These are phyloP conservation scores for Acephala macrosclerotiorum DNA, from an alignment of 2,329 filamentous ascomycete genomes.

Conservation along the genomic window DNA sequence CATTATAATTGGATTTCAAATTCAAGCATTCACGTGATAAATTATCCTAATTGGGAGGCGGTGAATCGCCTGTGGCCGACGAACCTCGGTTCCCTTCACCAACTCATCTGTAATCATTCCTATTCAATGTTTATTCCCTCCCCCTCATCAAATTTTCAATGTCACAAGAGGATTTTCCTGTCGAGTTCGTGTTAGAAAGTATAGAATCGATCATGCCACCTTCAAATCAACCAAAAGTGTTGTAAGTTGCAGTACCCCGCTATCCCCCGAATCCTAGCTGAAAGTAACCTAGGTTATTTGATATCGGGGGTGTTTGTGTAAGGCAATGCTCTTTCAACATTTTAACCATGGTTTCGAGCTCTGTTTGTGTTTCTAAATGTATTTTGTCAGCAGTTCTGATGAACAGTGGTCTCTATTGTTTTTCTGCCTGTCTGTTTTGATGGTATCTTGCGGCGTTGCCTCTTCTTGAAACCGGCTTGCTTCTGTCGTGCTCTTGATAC, in stretches of 20 bases:
- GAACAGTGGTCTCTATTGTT: neutral
- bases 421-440: neutral
- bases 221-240: slow-evolving; percentile 61
- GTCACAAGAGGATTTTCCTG: slow-evolving; percentile 41
- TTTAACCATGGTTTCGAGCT: neutral
- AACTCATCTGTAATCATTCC: slow-evolving; percentile 10
- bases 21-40: too few species aligned
- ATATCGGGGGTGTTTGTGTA: slow-evolving; percentile 97
- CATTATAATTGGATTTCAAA: too few species aligned
- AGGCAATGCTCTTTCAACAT: slow-evolving; percentile 49
- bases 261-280: slow-evolving; percentile 16
- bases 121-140: slow-evolving; percentile 2
- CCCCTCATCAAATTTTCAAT: slow-evolving; percentile 26
- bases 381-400: neutral
- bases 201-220: slow-evolving; percentile 48
- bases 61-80: neutral
- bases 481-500: too few species aligned
- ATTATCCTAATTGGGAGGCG: neutral
- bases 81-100: slow-evolving; percentile 29
- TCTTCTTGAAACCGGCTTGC: too few species aligned
- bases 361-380: neutral
- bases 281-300: slow-evolving; percentile 66
- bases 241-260: slow-evolving; percentile 23
- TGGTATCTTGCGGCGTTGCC: neutral
- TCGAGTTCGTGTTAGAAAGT: slow-evolving; percentile 41